Conservation (phyloP, 2,329 filamentous ascomycete genomes). For the Colletotrichum theobromicola region DNA sequence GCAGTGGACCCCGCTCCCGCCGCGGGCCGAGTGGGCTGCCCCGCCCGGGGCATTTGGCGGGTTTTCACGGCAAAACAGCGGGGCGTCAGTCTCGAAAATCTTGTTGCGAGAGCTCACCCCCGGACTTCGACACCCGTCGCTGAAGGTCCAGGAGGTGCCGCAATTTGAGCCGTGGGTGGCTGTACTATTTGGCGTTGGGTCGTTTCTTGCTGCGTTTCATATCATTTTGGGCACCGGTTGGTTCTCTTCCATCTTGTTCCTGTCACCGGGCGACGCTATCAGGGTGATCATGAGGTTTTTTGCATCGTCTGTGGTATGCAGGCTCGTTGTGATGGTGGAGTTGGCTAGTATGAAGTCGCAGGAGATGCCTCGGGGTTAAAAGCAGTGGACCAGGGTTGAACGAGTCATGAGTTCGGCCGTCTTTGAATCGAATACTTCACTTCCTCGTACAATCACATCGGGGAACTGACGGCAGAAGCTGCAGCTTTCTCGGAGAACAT, state of each 20-base stretch:
- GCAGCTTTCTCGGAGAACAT: neutral
- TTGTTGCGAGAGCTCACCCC: neutral
- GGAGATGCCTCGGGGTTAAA: neutral
- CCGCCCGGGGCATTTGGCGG: neutral
- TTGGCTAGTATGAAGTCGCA: neutral
- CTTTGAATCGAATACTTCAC: fast-evolving
- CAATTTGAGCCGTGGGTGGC: neutral
- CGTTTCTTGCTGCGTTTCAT: neutral
- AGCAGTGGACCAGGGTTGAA: fast-evolving
- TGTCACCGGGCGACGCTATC: neutral
- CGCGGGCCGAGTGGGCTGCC: neutral
- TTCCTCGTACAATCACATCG: neutral
- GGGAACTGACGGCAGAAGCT: neutral
- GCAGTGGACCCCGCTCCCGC: neutral
- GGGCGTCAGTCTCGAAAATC: neutral
- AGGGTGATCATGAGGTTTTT: conserved; percentile 3
- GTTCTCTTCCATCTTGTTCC: neutral
- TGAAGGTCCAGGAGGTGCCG: neutral
- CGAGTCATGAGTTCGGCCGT: neutral
- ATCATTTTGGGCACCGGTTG: neutral
- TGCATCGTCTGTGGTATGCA: neutral
- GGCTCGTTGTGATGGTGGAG: conserved; percentile 10
- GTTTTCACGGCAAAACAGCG: neutral
- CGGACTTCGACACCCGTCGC: neutral
- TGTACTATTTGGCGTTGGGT: neutral